Evolutionary conservation across 441 rosid genomes (phyloP).

Genomic region (Corymbia calophylla): DNA sequence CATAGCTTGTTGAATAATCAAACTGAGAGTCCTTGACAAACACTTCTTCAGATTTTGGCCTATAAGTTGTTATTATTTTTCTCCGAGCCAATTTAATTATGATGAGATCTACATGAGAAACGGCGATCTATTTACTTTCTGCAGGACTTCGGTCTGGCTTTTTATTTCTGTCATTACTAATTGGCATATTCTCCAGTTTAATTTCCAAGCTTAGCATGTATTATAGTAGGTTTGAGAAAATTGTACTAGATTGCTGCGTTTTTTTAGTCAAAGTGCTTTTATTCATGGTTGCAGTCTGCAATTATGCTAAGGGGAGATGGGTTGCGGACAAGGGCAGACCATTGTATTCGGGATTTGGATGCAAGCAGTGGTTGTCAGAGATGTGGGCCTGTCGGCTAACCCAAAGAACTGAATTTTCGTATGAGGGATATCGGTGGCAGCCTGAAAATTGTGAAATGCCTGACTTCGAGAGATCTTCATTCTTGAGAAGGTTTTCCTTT

Average conservation of each 20-base stretch:
- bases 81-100: neutral
- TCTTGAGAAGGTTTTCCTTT: conserved; percentile 47
- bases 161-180: neutral
- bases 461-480: conserved; percentile 49
- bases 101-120: neutral
- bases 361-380: conserved; percentile 81
- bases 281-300: conserved; percentile 48
- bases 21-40: neutral
- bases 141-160: neutral
- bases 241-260: neutral
- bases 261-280: neutral
- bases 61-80: neutral
- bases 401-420: conserved; percentile 68
- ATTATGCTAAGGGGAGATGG: conserved; percentile 83
- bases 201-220: neutral
- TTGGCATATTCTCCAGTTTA: neutral
- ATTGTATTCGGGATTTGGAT: conserved; percentile 64
- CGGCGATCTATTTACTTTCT: neutral
- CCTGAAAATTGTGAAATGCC: conserved; percentile 63
- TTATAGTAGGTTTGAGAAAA: neutral
- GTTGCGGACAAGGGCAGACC: conserved; percentile 53
- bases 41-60: neutral
- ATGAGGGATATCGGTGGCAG: conserved; percentile 69
- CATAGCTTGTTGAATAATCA: neutral
- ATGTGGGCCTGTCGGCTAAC: conserved; percentile 91